Percentiles rank a stretch among this genome's conserved stretches.
phyloP scores from a whole-genome alignment of 2,329 filamentous ascomycete species.

The Curvularia sp. region DNA sequence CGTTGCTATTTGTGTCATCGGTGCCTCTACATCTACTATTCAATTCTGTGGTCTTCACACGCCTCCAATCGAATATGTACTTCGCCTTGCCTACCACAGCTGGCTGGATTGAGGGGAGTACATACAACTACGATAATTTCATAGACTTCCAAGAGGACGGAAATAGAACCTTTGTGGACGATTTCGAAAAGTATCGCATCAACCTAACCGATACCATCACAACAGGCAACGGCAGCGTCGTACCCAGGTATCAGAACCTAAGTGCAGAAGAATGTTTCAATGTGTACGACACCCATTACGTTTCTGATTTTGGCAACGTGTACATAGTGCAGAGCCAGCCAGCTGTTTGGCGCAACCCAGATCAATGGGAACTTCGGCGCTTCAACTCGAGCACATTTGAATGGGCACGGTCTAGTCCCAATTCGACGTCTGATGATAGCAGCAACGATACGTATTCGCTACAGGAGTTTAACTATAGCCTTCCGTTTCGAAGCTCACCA shows the following conservation, averaged over 20 bases:
- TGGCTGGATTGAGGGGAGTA: constrained; percentile 18
- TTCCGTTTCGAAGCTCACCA: neutral
- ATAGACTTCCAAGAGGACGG: neutral
- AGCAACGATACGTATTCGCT: neutral
- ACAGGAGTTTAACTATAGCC: neutral
- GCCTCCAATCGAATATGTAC: constrained; percentile 27
- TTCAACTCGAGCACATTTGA: neutral
- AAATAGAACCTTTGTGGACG: neutral
- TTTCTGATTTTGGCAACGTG: constrained; percentile 20
- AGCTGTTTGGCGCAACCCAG: constrained; percentile 14
- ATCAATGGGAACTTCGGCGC: neutral
- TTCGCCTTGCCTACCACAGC: constrained; percentile 17
- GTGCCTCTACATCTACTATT: constrained; percentile 29
- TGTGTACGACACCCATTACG: constrained; percentile 19
- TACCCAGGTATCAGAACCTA: constrained; percentile 9
- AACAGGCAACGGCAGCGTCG: neutral
- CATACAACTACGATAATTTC: constrained; percentile 19
- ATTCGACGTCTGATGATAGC: neutral
- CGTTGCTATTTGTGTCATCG: constrained; percentile 14
- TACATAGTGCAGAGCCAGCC: constrained; percentile 20
- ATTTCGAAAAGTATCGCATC: neutral
- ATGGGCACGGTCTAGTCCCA: neutral
- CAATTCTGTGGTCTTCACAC: constrained; percentile 29
- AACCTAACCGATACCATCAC: neutral
- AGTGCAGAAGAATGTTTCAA: constrained; percentile 18